Percentiles rank a stretch among this genome's conserved stretches.
Evolutionary conservation across 192 early-diverging fungal species (phyloP).

Genomic region (Coemansia sp.): DNA sequence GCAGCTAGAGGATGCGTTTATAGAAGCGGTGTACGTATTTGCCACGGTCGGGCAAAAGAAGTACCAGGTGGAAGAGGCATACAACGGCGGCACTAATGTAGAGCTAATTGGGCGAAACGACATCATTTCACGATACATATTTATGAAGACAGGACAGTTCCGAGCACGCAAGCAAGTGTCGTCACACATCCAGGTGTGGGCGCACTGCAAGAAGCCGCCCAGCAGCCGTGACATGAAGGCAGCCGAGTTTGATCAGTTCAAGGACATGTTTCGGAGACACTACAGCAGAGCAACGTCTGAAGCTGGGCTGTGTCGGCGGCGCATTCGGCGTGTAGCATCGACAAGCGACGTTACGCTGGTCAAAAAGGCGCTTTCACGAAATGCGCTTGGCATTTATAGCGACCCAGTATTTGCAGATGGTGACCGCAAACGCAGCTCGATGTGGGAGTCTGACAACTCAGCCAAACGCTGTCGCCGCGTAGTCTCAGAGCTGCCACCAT

Average conservation of each 20-base stretch:
- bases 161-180: conserved; percentile 77
- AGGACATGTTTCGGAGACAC: conserved; percentile 30
- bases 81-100: conserved; percentile 9
- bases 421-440: conserved; percentile 29
- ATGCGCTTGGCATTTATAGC: conserved; percentile 24
- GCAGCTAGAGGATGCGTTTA: conserved; percentile 34
- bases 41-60: conserved; percentile 39
- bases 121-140: conserved; percentile 72
- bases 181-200: conserved; percentile 75
- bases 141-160: conserved; percentile 60
- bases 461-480: conserved; percentile 36
- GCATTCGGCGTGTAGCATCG: conserved; percentile 37
- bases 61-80: conserved; percentile 44
- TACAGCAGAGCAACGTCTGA: conserved; percentile 39
- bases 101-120: conserved; percentile 65
- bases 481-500: conserved; percentile 37
- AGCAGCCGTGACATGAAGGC: conserved; percentile 41
- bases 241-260: conserved; percentile 33
- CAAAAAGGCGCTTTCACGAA: conserved; percentile 5
- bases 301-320: conserved; percentile 23
- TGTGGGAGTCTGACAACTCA: conserved; percentile 1
- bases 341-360: conserved; percentile 20
- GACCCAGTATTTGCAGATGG: background rate
- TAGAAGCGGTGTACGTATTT: conserved; percentile 35
- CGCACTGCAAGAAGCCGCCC: conserved; percentile 63